Conservation (phyloP, 805 yeast genomes). For the Brettanomyces bruxellensis region DNA sequence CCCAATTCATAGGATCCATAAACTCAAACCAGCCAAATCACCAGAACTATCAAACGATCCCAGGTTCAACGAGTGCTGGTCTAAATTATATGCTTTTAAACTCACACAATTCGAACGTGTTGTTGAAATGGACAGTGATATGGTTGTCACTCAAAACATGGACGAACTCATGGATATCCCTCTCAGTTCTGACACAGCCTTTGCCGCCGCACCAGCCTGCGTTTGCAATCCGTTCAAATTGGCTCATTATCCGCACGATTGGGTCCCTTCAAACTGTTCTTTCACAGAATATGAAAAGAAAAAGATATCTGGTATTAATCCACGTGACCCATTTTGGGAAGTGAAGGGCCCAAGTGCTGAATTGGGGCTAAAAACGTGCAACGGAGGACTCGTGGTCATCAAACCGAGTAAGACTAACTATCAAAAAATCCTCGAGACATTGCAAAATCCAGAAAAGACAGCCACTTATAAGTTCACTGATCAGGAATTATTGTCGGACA, state of each 20-base stretch:
- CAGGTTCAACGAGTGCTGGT: slow-evolving; percentile 54
- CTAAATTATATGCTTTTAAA: slow-evolving; percentile 48
- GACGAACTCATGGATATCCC: slow-evolving; percentile 48
- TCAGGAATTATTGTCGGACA: slow-evolving; percentile 47
- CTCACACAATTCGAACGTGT: slow-evolving; percentile 43
- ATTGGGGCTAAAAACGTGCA: slow-evolving; percentile 40
- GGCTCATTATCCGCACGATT: slow-evolving; percentile 43
- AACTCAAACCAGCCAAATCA: slow-evolving; percentile 32
- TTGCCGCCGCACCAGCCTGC: slow-evolving; percentile 56
- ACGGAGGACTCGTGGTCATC: slow-evolving; percentile 51
- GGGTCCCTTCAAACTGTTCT: slow-evolving; percentile 44
- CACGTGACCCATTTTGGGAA: slow-evolving; percentile 9
- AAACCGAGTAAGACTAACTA: slow-evolving; percentile 31
- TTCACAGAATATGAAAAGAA: slow-evolving; percentile 31
- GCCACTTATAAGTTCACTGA: slow-evolving; percentile 45
- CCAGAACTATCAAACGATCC: slow-evolving; percentile 41
- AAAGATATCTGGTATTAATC: slow-evolving; percentile 4
- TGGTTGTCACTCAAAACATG: slow-evolving; percentile 48
- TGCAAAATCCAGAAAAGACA: slow-evolving; percentile 30
- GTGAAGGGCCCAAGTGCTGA: slow-evolving; percentile 33
- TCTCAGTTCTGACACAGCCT: slow-evolving; percentile 26
- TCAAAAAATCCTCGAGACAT: slow-evolving; percentile 31
- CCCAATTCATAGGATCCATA: slow-evolving; percentile 30
- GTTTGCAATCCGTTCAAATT: slow-evolving; percentile 49
- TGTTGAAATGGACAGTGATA: slow-evolving; percentile 50